Conservation (phyloP, 306 rosid species). For the Quercus bicolor region DNA sequence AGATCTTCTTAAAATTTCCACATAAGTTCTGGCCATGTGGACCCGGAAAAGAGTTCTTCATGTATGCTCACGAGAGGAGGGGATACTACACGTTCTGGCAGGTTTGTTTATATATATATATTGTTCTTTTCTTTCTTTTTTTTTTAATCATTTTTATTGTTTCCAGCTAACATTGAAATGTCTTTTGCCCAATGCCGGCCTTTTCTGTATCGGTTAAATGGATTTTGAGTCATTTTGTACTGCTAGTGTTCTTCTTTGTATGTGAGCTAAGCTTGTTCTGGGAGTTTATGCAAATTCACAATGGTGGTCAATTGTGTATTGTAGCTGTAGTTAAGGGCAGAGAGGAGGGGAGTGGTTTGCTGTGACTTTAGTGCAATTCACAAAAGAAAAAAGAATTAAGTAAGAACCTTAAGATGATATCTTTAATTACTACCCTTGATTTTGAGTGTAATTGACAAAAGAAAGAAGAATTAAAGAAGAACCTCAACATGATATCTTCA, state of each 20-base stretch:
- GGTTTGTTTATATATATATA: conserved; percentile 39
- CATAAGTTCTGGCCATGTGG: conserved; percentile 87
- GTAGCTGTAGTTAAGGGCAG: neutral
- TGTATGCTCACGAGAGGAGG: conserved; percentile 92
- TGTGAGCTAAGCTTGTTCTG: neutral
- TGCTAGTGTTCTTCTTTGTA: neutral
- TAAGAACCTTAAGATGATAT: neutral
- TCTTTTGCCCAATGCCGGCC: neutral
- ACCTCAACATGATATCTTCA: neutral
- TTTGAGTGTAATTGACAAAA: neutral
- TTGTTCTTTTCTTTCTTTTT: neutral
- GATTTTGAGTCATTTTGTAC: neutral
- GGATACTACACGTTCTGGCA: conserved; percentile 99
- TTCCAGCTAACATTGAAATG: conserved; percentile 24
- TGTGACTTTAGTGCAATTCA: too few relatives aligned
- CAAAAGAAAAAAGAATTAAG: neutral
- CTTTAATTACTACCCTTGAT: neutral
- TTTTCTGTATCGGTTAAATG: neutral
- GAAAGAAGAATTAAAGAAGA: neutral
- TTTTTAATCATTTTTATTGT: neutral
- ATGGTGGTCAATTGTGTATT: neutral
- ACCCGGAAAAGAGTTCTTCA: conserved; percentile 89
- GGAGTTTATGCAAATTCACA: neutral
- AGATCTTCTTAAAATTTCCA: conserved; percentile 94
- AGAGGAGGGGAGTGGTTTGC: too few relatives aligned